Percentiles rank a stretch among this genome's conserved stretches.
Evolutionary conservation across 208 protist species (phyloP).

Genomic region (Acanthamoeba triangularis): DNA sequence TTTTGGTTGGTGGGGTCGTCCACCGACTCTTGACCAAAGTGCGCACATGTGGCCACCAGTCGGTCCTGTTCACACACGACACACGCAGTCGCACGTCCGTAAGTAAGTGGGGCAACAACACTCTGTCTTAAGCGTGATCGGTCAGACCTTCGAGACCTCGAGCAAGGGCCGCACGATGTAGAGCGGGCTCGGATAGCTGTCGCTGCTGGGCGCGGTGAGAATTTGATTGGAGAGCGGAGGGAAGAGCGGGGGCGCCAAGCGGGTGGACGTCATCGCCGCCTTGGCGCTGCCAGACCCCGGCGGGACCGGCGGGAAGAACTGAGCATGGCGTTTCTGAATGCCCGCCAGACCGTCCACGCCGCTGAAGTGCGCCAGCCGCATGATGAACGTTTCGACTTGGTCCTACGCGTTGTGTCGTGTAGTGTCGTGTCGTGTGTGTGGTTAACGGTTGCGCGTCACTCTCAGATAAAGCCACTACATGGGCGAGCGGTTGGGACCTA

Average conservation of each 20-base stretch:
- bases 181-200: background rate
- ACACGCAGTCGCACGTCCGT: background rate
- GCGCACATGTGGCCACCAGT: background rate
- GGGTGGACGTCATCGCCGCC: background rate
- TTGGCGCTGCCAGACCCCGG: no score
- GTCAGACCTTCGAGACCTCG: background rate
- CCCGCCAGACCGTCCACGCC: slow-evolving; percentile 30
- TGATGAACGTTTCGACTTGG: slow-evolving; percentile 60
- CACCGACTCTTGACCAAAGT: background rate
- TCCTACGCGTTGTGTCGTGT: background rate
- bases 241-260: background rate
- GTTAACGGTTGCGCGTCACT: no score
- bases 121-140: background rate
- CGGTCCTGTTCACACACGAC: background rate
- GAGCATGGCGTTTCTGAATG: slow-evolving; percentile 31
- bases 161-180: background rate
- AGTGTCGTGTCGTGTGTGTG: no score
- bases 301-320: background rate
- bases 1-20: background rate
- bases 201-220: background rate
- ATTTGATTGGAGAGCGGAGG: background rate
- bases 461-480: background rate
- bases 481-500: background rate
- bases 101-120: background rate
- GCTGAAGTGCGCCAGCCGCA: slow-evolving; percentile 24